Base-by-base conservation (phyloP, 2,329 filamentous ascomycete species). In the Exserohilum rostratum region DNA sequence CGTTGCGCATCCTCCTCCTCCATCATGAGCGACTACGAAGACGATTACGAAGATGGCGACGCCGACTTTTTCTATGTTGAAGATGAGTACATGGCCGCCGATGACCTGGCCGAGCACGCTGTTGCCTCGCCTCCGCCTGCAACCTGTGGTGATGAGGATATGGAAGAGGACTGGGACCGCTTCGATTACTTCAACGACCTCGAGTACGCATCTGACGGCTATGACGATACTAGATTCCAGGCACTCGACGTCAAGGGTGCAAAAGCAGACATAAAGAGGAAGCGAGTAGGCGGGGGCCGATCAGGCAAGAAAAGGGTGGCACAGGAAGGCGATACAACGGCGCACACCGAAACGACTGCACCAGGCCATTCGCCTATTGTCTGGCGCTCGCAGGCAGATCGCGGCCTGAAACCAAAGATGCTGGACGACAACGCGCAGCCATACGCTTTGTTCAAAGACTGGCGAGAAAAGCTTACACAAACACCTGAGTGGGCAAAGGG, bases 181-280 rank as follows among this genome's bases (percentile, higher is more conserved):
- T 82, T 76, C 62, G 77, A 77, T 17, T 82, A 80, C 65, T 80
- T 72, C 70, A 76, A 77, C 51, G 80, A 82, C 53, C 66, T 80
- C 38, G 79, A 82, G 50, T 81, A 81, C 57, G 78, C 71, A 11
- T 77, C 76, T 13, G 78, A 80, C 58, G 73, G 76, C 37, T 80
- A 80, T 45, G 77, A 79, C 60, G 78, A 80, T 44, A 66, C 75
- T 53, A 75, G 73, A 9, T 68, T 69, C 38, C 57, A 64, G 3
- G 55, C 60, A 2, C 65, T 70, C 25, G 53, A 67, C 6, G 40
- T 54, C 10, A 61, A 62, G 38, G 54, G 38, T 7, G 59, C 56
- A 31, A 69, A 68, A 42, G 60, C 57, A 22, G 68, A 65, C 27
- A 47, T 65, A 45, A 72, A 73, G 60, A 65, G 71, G 57, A 76